These are phyloP conservation scores for Corynespora cassiicola DNA, from an alignment of 2,329 filamentous ascomycete species.

Conservation along the genomic window DNA sequence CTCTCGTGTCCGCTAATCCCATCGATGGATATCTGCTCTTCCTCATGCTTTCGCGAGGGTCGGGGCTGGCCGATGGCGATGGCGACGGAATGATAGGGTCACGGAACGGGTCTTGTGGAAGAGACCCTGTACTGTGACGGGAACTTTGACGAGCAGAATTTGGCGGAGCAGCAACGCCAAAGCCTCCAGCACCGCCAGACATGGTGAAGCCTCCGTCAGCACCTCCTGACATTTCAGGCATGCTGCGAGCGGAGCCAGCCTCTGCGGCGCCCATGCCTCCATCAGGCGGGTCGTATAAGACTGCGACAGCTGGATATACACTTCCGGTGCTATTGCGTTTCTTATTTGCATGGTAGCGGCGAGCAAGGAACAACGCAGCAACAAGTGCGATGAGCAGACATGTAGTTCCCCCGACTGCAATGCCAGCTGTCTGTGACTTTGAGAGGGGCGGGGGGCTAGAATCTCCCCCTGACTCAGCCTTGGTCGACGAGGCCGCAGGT, in stretches of 20 bases:
- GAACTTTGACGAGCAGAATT: constrained; percentile 17
- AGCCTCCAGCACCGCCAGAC: constrained; percentile 9
- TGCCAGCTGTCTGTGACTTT: constrained; percentile 41
- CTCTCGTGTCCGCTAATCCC: constrained; percentile 18
- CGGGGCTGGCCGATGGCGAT: too few relatives aligned
- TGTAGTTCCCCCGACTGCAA: constrained; percentile 41
- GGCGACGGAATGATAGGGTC: constrained; percentile 28
- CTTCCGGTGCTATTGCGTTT: constrained; percentile 29
- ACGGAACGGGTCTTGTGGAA: constrained; percentile 15
- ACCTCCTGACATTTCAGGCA: constrained; percentile 30
- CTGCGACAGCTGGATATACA: constrained; percentile 40
- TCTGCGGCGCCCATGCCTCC: constrained; percentile 23
- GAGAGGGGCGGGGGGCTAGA: constrained; percentile 26
- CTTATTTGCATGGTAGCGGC: constrained; percentile 32
- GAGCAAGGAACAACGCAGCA: constrained; percentile 38
- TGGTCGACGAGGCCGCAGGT: constrained; percentile 16
- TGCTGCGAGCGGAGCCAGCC: constrained; percentile 15
- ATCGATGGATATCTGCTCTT: background rate
- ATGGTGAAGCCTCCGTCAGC: constrained; percentile 8
- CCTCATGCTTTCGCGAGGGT: background rate
- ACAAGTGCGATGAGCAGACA: constrained; percentile 41
- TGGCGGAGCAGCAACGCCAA: constrained; percentile 13
- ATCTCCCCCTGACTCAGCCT: constrained; percentile 15
- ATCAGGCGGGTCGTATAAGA: constrained; percentile 40
- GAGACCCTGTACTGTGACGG: constrained; percentile 13